Conservation (phyloP, 768 basidiomycete species). For the button mushroom (Agaricus bisporus) region DNA sequence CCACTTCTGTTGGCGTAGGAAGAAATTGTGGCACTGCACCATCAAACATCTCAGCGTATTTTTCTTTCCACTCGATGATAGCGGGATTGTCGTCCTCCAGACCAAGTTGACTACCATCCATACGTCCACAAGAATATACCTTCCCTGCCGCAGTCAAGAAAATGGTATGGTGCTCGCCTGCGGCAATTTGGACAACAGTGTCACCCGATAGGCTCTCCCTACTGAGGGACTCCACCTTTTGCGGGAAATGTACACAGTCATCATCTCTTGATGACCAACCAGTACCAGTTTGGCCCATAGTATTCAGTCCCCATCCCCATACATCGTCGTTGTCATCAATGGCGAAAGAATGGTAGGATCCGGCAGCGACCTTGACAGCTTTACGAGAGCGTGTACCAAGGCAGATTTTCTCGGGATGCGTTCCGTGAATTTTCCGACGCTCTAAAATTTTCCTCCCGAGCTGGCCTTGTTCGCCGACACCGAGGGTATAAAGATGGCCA, state of each 20-base stretch:
- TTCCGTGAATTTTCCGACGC: slow-evolving; percentile 84
- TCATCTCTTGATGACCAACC: slow-evolving; percentile 39
- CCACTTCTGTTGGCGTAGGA: slow-evolving; percentile 55
- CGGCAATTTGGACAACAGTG: slow-evolving; percentile 64
- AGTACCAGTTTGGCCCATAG: slow-evolving; percentile 77
- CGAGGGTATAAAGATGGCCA: slow-evolving; percentile 86
- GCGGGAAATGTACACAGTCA: slow-evolving; percentile 54
- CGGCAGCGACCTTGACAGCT: slow-evolving; percentile 67
- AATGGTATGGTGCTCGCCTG: slow-evolving; percentile 85
- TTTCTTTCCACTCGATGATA: slow-evolving; percentile 1
- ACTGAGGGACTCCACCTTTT: slow-evolving; percentile 57
- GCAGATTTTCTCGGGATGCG: slow-evolving; percentile 79
- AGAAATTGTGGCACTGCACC: slow-evolving; percentile 48
- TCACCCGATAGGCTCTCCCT: slow-evolving; percentile 55
- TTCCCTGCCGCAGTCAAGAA: slow-evolving; percentile 82
- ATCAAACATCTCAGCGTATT: slow-evolving; percentile 39
- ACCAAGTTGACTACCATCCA: slow-evolving; percentile 81
- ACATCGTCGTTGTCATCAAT: slow-evolving; percentile 78
- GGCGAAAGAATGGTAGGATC: slow-evolving; percentile 86
- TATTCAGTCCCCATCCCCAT: slow-evolving; percentile 97
- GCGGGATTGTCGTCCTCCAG: slow-evolving; percentile 65
- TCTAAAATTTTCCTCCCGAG: slow-evolving; percentile 88
- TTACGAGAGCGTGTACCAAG: slow-evolving; percentile 61
- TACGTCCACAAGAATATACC: slow-evolving; percentile 83
- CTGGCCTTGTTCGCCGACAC: slow-evolving; percentile 86